A percentile compares a stretch with the other conserved stretches of the same genome.
These are phyloP conservation scores for Elsinoe necatrix DNA, from an alignment of 2,329 filamentous ascomycete species.

Conservation along the genomic window DNA sequence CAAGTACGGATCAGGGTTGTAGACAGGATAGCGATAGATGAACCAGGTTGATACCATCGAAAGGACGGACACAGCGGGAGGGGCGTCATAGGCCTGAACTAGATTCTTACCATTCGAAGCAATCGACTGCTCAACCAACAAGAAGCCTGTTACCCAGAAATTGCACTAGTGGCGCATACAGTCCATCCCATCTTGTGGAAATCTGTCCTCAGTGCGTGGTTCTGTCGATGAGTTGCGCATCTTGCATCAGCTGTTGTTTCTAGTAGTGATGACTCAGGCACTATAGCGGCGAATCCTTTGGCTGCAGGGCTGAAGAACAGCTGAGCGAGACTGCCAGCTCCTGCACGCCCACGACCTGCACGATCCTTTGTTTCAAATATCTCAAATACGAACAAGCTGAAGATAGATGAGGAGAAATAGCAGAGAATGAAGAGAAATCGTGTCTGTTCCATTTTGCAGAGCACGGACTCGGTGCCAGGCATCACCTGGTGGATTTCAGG, in stretches of 20 bases:
- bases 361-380: not conserved
- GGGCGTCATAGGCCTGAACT: not conserved
- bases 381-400: not conserved
- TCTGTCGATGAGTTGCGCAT: not conserved
- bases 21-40: not conserved
- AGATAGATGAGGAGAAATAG: not conserved
- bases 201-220: too few relatives aligned
- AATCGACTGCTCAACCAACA: not conserved
- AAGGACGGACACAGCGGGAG: not conserved
- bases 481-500: constrained; percentile 1
- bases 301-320: constrained; percentile 1
- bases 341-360: not conserved
- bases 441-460: not conserved
- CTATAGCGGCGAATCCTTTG: not conserved
- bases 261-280: not conserved
- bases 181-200: not conserved
- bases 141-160: not conserved
- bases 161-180: not conserved
- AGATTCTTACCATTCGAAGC: not conserved
- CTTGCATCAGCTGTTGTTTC: not conserved
- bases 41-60: not conserved
- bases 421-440: not conserved
- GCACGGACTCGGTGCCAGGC: constrained; percentile 1
- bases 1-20: not conserved
- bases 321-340: not conserved